These are phyloP conservation scores for Exophiala sp. DNA, from an alignment of 2,329 filamentous ascomycete species.

Conservation along the genomic window DNA sequence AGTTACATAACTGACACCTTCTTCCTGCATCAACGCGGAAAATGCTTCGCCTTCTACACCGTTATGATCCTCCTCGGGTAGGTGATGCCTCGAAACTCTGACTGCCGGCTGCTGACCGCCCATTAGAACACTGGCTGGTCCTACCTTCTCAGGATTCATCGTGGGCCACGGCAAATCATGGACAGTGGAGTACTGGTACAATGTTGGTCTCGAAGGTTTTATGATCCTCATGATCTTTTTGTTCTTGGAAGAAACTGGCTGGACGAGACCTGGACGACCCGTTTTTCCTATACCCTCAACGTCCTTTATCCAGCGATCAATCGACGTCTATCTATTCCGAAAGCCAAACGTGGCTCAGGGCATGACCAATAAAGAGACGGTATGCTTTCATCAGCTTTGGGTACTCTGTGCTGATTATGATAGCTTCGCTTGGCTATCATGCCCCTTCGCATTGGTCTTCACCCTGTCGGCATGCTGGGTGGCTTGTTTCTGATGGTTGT, in stretches of 20 bases:
- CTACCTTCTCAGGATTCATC: conserved; percentile 41
- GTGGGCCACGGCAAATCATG: conserved; percentile 34
- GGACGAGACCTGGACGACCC: conserved; percentile 28
- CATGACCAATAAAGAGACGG: neutral
- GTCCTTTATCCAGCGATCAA: neutral
- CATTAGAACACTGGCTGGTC: neutral
- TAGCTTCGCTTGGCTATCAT: neutral
- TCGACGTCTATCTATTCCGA: neutral
- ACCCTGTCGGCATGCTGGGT: conserved; percentile 10
- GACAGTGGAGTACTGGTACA: conserved; percentile 45
- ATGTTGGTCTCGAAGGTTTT: conserved; percentile 36
- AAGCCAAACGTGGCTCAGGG: neutral
- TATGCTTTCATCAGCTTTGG: neutral
- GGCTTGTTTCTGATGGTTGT: conserved; percentile 8
- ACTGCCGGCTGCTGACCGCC: conserved; percentile 26
- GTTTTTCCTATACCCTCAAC: neutral
- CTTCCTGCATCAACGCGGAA: conserved; percentile 43
- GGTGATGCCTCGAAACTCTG: conserved; percentile 23
- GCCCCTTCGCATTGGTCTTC: conserved; percentile 30
- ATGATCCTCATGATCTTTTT: conserved; percentile 36
- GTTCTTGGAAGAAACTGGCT: conserved; percentile 42
- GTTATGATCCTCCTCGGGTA: conserved; percentile 38
- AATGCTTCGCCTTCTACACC: conserved; percentile 38
- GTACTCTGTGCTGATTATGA: neutral
- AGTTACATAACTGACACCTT: conserved; percentile 40